Base-by-base conservation (phyloP, 1,284 basidiomycete species). In the Moesziomyces sp. region DNA sequence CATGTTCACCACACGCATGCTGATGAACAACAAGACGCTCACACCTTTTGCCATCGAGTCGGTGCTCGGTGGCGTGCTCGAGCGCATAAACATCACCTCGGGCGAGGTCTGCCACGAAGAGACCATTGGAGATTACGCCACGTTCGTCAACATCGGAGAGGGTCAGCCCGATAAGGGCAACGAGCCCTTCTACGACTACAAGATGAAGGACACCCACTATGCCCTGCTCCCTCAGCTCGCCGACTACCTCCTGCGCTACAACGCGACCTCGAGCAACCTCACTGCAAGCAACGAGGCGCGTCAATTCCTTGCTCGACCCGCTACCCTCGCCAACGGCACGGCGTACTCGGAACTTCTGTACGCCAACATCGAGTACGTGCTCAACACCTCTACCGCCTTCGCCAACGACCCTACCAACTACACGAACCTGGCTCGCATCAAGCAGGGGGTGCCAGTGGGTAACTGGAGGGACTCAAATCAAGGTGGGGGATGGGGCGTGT, bases 381-480 rank as follows among this genome's bases (percentile, higher is more conserved):
- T 85, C 52, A 77, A 79, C 48, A 74, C 79, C 33, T 71, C 86
- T 0, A 66, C 50, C 3, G 83, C 86, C 3, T 87, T 87, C 68
- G 82, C 83, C 1, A 69, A 74, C 14, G 72, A 81, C 23, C 82
- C 85, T 0, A 62, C 14, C 51, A 72, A 54, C 26, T 66, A 73
- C 45, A 65, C 60, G 10, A 83, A 84, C 55, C 62, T 83, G 28
- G 84, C 86, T 46, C 79, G 85, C 33, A 83, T 86, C 26, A 72
- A 82, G 24, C 82, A 84, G 7, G 83, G 85, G 1, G 68, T 85
- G 42, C 76, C 79, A 7, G 84, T 86, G 1, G 88, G 88, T 0
- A 86, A 88, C 70, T 88, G 88, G 88, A 79, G 88, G 46, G 88
- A 88, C 74, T 87, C 86, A 26, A 86, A 86, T 59, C 26, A 3